Evolutionary conservation across 2,329 filamentous ascomycete genomes (phyloP).

Genomic region (Chalara sp.): DNA sequence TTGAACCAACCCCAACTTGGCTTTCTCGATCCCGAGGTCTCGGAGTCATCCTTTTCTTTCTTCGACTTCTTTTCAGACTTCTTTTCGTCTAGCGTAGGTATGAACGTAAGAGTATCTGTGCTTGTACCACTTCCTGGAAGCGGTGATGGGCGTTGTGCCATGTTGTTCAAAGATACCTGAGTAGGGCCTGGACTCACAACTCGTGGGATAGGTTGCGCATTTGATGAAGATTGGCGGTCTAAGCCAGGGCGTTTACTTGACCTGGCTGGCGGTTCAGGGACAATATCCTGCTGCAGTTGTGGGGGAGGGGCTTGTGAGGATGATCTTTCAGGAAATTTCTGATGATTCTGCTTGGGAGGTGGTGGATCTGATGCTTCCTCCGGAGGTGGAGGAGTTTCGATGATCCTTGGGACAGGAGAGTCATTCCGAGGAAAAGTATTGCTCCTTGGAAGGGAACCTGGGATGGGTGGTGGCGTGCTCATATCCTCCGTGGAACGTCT

Average conservation of each 20-base stretch:
- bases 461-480: constrained; percentile 4
- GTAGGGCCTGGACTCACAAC: constrained; percentile 1
- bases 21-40: constrained; percentile 57
- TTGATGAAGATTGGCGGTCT: constrained; percentile 25
- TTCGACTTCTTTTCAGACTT: constrained; percentile 69
- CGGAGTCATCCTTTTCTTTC: constrained; percentile 60
- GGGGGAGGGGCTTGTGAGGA: constrained; percentile 41
- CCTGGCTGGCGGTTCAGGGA: constrained; percentile 41
- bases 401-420: constrained; percentile 47
- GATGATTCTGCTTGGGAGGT: constrained; percentile 18
- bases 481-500: not conserved
- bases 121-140: constrained; percentile 63
- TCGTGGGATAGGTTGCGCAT: constrained; percentile 16
- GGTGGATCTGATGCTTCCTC: constrained; percentile 14
- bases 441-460: constrained; percentile 25
- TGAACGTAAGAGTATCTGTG: constrained; percentile 73
- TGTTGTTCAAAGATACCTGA: constrained; percentile 42
- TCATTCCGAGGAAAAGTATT: constrained; percentile 22
- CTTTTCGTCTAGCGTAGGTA: constrained; percentile 73
- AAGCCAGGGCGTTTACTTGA: constrained; percentile 36
- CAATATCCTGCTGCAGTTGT: constrained; percentile 20
- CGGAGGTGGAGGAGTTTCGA: constrained; percentile 53
- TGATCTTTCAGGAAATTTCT: constrained; percentile 45
- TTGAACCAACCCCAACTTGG: constrained; percentile 83
- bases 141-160: constrained; percentile 58